These are phyloP conservation scores for Fusarium proliferatum DNA, from an alignment of 2,329 filamentous ascomycete genomes.

Conservation along the genomic window DNA sequence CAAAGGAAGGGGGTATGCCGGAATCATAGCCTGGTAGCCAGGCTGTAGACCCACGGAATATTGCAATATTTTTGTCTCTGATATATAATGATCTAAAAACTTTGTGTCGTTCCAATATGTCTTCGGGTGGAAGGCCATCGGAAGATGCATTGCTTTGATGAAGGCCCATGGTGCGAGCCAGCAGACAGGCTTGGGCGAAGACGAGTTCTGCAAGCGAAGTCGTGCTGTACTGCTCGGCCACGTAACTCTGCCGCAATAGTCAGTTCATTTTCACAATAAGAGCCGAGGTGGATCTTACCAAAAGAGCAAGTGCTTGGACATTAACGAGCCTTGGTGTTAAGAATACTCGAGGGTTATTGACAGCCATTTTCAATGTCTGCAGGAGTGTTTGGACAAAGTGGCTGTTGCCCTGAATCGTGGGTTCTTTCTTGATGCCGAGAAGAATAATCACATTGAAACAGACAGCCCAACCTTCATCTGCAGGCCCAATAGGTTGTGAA, in stretches of 20 bases:
- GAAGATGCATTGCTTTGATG: conserved; percentile 35
- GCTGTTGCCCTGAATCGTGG: conserved; percentile 35
- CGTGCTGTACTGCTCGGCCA: conserved; percentile 44
- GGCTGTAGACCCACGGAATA: conserved; percentile 36
- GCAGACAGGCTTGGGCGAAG: conserved; percentile 43
- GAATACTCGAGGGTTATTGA: conserved; percentile 45
- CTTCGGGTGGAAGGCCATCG: conserved; percentile 9
- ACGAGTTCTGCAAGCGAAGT: conserved; percentile 39
- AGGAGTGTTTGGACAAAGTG: conserved; percentile 43
- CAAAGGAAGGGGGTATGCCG: not conserved
- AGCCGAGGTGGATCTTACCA: conserved; percentile 18
- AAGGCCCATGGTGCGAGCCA: conserved; percentile 44
- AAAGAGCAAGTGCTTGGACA: conserved; percentile 42
- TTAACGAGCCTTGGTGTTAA: conserved; percentile 42
- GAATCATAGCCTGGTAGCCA: conserved; percentile 39
- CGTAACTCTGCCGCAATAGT: conserved; percentile 32
- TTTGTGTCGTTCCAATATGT: conserved; percentile 36
- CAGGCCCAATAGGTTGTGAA: conserved; percentile 29
- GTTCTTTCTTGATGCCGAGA: conserved; percentile 40
- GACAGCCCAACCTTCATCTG: conserved; percentile 42
- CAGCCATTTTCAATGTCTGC: conserved; percentile 41
- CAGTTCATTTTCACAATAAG: not conserved
- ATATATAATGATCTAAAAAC: conserved; percentile 43
- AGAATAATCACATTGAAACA: conserved; percentile 44
- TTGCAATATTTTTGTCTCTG: conserved; percentile 38